Evolutionary conservation across 192 early-diverging fungal genomes (phyloP).

Genomic region (Chytriomyces sp.): DNA sequence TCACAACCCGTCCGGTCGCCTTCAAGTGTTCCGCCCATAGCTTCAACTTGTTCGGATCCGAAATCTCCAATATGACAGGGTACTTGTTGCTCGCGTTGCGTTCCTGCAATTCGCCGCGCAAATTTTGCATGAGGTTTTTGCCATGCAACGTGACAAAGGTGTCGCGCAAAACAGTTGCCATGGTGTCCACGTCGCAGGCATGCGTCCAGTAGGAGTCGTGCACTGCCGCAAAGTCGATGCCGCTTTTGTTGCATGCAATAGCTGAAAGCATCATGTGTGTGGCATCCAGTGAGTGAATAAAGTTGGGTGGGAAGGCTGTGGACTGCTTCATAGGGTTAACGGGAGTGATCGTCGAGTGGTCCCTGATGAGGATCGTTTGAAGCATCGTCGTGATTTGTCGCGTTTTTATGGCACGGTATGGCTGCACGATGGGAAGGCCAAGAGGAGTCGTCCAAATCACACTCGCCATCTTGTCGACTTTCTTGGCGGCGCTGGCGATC

Average conservation of each 20-base stretch:
- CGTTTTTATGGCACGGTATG: slow-evolving; percentile 78
- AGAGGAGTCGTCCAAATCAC: slow-evolving; percentile 97
- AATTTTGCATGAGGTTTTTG: slow-evolving; percentile 79
- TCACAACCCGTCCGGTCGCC: slow-evolving; percentile 17
- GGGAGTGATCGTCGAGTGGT: slow-evolving; percentile 69
- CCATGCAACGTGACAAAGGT: slow-evolving; percentile 87
- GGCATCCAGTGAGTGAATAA: slow-evolving; percentile 96
- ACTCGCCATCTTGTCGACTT: slow-evolving; percentile 66
- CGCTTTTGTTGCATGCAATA: slow-evolving; percentile 74
- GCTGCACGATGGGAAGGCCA: slow-evolving; percentile 92
- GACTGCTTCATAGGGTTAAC: slow-evolving; percentile 92
- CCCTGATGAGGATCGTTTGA: slow-evolving; percentile 75
- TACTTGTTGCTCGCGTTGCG: slow-evolving; percentile 75
- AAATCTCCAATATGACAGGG: slow-evolving; percentile 50
- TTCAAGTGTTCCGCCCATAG: slow-evolving; percentile 29
- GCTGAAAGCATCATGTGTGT: slow-evolving; percentile 97
- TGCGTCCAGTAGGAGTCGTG: slow-evolving; percentile 99
- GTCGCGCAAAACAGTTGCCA: slow-evolving; percentile 84
- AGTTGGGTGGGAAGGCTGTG: slow-evolving; percentile 98
- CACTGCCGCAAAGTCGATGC: slow-evolving; percentile 88
- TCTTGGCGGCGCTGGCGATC: neutral
- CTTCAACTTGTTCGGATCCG: slow-evolving; percentile 34
- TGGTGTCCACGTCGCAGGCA: slow-evolving; percentile 81
- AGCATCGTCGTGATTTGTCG: slow-evolving; percentile 68
- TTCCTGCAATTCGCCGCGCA: slow-evolving; percentile 79